Percentiles rank a stretch among this genome's conserved stretches.
These are phyloP conservation scores for Wickerhamiella sergipiensis DNA, from an alignment of 805 yeast species.

Conservation along the genomic window DNA sequence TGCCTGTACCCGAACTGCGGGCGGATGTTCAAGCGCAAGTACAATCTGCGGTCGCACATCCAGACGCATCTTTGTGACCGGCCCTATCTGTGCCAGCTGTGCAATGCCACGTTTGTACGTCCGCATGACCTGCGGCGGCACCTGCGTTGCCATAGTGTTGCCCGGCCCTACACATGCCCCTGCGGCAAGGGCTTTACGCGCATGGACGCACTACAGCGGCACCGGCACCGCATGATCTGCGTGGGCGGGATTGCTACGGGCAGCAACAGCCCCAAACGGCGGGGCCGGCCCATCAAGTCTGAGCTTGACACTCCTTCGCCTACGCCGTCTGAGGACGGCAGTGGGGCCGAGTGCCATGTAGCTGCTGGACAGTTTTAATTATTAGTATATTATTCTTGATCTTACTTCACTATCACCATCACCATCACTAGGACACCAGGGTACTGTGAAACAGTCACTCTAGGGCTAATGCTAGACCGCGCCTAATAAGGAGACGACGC, in stretches of 20 bases:
- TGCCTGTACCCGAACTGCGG: constrained; percentile 72
- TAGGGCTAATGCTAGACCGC: too few species aligned
- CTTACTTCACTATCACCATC: too few species aligned
- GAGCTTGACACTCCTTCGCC: background rate
- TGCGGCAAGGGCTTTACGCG: constrained; percentile 93
- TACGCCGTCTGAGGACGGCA: background rate
- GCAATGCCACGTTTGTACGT: constrained; percentile 80
- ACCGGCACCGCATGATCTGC: constrained; percentile 67
- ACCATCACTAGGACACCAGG: too few species aligned
- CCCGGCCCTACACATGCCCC: constrained; percentile 54
- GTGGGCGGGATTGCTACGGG: constrained; percentile 45
- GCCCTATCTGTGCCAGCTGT: constrained; percentile 67
- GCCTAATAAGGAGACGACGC: too few species aligned
- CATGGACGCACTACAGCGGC: constrained; percentile 77
- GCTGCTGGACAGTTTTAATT: constrained; percentile 1
- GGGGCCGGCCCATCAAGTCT: background rate
- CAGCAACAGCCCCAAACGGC: background rate
- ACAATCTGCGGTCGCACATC: constrained; percentile 87
- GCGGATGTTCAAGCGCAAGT: constrained; percentile 72
- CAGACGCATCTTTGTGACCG: constrained; percentile 93
- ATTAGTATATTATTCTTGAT: background rate
- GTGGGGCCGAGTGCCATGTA: too few species aligned
- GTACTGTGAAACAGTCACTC: too few species aligned
- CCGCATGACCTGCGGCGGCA: constrained; percentile 92
- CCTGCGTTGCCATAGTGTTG: constrained; percentile 68